Evolutionary conservation across 106 monocot genomes (phyloP).

Genomic region (Dendrobium huoshanense): DNA sequence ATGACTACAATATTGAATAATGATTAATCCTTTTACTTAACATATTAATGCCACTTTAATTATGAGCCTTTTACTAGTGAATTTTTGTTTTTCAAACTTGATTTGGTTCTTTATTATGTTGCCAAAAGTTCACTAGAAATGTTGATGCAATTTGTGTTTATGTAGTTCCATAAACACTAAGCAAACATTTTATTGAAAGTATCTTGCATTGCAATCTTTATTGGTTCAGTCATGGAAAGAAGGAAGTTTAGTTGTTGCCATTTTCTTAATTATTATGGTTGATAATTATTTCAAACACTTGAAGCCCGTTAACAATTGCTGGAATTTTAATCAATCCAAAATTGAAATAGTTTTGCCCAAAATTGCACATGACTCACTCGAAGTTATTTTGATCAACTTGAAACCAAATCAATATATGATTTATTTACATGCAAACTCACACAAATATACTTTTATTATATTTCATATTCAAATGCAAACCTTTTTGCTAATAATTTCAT

Average conservation of each 20-base stretch:
- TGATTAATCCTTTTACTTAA: not conserved
- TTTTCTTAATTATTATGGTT: not conserved
- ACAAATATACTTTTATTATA: not conserved
- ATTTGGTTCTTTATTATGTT: not conserved
- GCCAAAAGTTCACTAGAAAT: not conserved
- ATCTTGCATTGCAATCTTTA: not conserved
- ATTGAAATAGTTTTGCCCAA: not conserved
- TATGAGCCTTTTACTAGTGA: not conserved
- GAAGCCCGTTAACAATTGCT: not conserved
- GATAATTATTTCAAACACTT: not conserved
- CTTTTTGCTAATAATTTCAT: not conserved
- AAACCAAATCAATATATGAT: not conserved
- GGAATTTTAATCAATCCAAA: not conserved
- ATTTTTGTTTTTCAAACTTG: not conserved
- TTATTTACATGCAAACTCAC: not conserved
- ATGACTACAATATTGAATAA: not conserved
- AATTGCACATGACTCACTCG: not conserved
- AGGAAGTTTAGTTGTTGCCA: not conserved
- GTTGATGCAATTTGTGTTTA: not conserved
- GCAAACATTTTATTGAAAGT: not conserved
- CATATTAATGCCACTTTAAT: not conserved
- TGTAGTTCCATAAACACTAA: not conserved
- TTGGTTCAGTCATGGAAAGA: not conserved
- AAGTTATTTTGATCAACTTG: not conserved
- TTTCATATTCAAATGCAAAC: not conserved